phyloP scores from a whole-genome alignment of 768 basidiomycete genomes.

The Lactifluus hygrophoroides region DNA sequence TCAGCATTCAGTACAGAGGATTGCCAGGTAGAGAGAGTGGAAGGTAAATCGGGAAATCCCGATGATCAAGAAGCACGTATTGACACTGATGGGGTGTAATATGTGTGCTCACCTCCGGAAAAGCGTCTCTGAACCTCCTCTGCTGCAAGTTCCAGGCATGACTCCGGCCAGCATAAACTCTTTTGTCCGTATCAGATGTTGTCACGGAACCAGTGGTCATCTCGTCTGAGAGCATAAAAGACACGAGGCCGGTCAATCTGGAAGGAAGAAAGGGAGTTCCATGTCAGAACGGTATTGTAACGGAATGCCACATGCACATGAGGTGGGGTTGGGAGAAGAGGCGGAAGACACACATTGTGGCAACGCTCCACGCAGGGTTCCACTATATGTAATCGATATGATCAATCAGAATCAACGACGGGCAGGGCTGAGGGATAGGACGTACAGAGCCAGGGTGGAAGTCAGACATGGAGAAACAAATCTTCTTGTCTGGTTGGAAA shows the following conservation, averaged over 20 bases:
- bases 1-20: conserved; percentile 8
- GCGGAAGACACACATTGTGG: conserved; percentile 65
- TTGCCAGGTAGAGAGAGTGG: neutral
- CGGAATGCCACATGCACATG: too few species aligned
- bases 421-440: conserved; percentile 18
- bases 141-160: conserved; percentile 82
- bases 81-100: neutral
- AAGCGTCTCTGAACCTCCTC: conserved; percentile 76
- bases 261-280: conserved; percentile 14
- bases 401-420: neutral
- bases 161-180: conserved; percentile 62
- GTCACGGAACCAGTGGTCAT: conserved; percentile 93
- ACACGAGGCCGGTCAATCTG: conserved; percentile 86
- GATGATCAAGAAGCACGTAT: neutral
- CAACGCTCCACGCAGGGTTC: conserved; percentile 95
- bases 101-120: conserved; percentile 65
- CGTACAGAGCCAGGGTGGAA: conserved; percentile 84
- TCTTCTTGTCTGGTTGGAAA: conserved; percentile 89
- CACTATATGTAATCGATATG: conserved; percentile 42
- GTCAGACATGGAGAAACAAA: conserved; percentile 97
- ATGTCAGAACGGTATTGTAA: conserved; percentile 6
- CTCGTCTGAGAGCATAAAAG: conserved; percentile 93
- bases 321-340: too few species aligned
- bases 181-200: conserved; percentile 72
- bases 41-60: neutral